These are phyloP conservation scores for Collybia sordida DNA, from an alignment of 768 basidiomycete species.

Conservation along the genomic window DNA sequence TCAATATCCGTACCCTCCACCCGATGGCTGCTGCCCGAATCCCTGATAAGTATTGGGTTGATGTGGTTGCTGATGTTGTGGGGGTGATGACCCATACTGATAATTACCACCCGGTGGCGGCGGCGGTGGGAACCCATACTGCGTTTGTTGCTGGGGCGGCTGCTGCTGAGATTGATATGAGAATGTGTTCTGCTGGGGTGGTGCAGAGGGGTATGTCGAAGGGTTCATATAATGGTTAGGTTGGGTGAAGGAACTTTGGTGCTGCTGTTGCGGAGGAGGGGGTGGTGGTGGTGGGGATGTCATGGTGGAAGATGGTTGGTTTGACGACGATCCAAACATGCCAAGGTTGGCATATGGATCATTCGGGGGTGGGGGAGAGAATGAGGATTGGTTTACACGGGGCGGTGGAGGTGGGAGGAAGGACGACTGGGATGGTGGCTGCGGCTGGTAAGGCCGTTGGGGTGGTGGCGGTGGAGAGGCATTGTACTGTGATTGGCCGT, in stretches of 20 bases:
- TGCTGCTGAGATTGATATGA: conserved; percentile 1
- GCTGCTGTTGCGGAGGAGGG: conserved; percentile 4
- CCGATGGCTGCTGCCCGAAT: background rate
- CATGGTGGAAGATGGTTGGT: background rate
- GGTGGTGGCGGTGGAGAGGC: conserved; percentile 16
- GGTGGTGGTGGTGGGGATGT: conserved; percentile 7
- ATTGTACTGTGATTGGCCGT: conserved; percentile 18
- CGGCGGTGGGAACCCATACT: conserved; percentile 16
- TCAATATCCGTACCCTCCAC: background rate
- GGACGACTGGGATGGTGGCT: conserved; percentile 18
- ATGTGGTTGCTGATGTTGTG: conserved; percentile 20
- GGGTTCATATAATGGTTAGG: conserved; percentile 1
- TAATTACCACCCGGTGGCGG: conserved; percentile 15
- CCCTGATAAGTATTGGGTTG: conserved; percentile 5
- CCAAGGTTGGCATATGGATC: conserved; percentile 40
- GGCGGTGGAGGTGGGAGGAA: conserved; percentile 34
- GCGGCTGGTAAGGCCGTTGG: conserved; percentile 17
- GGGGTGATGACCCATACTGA: conserved; percentile 10
- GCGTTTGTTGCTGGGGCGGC: conserved; percentile 12
- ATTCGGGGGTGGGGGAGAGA: conserved; percentile 12
- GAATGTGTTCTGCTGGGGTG: conserved; percentile 8
- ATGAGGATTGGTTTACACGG: conserved; percentile 21
- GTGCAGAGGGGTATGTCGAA: conserved; percentile 1
- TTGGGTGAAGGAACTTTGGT: conserved; percentile 1
- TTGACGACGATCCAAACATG: conserved; percentile 24